phyloP scores from a whole-genome alignment of 1,139 yeast species.

The Blastobotrys indianensis region DNA sequence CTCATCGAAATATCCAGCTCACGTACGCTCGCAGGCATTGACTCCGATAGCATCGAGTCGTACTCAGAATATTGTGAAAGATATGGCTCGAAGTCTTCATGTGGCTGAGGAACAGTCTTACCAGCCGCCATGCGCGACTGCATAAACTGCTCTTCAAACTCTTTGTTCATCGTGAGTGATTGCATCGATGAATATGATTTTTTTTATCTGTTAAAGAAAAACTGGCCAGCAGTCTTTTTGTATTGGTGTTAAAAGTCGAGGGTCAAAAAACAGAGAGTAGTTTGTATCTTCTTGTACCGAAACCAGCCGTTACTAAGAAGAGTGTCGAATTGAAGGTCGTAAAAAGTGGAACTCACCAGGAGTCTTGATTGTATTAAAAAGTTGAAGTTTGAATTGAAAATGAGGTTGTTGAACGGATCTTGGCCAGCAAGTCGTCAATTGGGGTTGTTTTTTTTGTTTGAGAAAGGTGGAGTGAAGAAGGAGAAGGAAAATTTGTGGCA shows the following conservation, averaged over 20 bases:
- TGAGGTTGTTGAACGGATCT: conserved; percentile 14
- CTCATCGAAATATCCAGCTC: conserved; percentile 26
- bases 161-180: conserved; percentile 11
- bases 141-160: conserved; percentile 16
- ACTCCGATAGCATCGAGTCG: conserved; percentile 28
- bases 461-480: conserved; percentile 6
- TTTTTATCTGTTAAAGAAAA: conserved; percentile 1
- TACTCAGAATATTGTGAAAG: conserved; percentile 29
- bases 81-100: conserved; percentile 33
- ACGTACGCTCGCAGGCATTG: conserved; percentile 23
- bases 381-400: conserved; percentile 9
- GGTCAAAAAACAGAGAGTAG: background rate
- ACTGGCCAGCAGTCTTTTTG: conserved; percentile 11
- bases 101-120: conserved; percentile 23
- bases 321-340: conserved; percentile 6
- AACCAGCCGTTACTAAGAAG: conserved; percentile 8
- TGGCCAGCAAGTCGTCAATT: conserved; percentile 25
- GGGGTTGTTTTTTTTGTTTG: background rate
- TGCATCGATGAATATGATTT: conserved; percentile 14
- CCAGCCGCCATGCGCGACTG: conserved; percentile 13
- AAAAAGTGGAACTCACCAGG: conserved; percentile 22
- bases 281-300: background rate
- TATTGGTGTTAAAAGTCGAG: conserved; percentile 1
- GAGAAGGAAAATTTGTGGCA: background rate
- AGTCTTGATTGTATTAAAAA: conserved; percentile 15